Percentiles rank a stretch among this genome's conserved stretches.
These are phyloP conservation scores for Amanita pallidorosea DNA, from an alignment of 768 basidiomycete genomes.

Conservation along the genomic window DNA sequence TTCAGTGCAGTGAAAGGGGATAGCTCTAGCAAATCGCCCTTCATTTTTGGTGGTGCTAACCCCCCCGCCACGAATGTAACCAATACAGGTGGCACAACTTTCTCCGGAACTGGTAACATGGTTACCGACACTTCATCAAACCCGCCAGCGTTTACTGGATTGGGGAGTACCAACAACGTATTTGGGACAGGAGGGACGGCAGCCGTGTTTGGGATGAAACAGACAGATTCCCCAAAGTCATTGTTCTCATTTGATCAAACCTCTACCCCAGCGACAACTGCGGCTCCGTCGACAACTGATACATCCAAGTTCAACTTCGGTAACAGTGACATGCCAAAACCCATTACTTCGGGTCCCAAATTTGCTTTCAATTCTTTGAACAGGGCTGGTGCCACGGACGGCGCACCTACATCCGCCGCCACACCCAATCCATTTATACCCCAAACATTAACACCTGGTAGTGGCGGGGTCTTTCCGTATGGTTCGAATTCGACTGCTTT, in stretches of 20 bases:
- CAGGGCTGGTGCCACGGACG: slow-evolving; percentile 4
- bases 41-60: not conserved
- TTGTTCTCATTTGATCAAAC: slow-evolving; percentile 7
- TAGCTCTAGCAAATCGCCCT: not conserved
- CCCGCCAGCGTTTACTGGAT: not conserved
- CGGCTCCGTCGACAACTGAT: slow-evolving; percentile 4
- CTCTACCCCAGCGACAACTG: slow-evolving; percentile 3
- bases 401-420: not conserved
- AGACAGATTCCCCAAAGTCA: slow-evolving; percentile 10
- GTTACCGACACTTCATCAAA: not conserved
- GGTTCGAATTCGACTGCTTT: not conserved
- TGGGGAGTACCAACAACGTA: not conserved
- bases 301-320: slow-evolving; percentile 9
- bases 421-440: slow-evolving; percentile 3
- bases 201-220: slow-evolving; percentile 1
- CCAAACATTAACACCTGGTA: not conserved
- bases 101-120: not conserved
- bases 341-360: not conserved
- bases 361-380: slow-evolving; percentile 8
- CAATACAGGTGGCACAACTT: not conserved
- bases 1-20: not conserved
- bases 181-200: not conserved
- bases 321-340: not conserved
- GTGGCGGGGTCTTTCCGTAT: not conserved
- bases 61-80: not conserved